Conservation (phyloP, 1,139 yeast genomes). For the Nakaseomyces delphensis region DNA sequence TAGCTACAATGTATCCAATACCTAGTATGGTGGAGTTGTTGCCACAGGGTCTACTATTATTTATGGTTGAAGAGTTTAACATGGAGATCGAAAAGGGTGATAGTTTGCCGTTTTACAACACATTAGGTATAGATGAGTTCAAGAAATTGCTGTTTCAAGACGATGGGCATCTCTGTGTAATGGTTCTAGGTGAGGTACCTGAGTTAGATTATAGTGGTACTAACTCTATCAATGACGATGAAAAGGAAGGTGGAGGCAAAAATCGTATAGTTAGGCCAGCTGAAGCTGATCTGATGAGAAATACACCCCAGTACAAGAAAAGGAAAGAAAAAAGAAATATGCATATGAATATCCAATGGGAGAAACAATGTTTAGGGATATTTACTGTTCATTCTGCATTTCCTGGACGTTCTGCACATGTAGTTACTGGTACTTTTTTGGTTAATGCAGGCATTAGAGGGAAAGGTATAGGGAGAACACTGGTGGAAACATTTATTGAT, state of each 20-base stretch:
- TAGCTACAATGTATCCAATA: slow-evolving; percentile 87
- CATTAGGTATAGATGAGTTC: slow-evolving; percentile 64
- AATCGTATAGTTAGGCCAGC: slow-evolving; percentile 7
- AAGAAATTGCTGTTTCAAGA: slow-evolving; percentile 73
- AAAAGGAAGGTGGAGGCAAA: slow-evolving; percentile 14
- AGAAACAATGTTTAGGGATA: slow-evolving; percentile 79
- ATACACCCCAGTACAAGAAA: slow-evolving; percentile 22
- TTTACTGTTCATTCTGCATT: slow-evolving; percentile 79
- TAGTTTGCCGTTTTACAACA: slow-evolving; percentile 75
- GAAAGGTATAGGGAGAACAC: slow-evolving; percentile 81
- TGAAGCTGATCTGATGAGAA: slow-evolving; percentile 24
- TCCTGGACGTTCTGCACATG: slow-evolving; percentile 87
- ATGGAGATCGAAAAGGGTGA: slow-evolving; percentile 88
- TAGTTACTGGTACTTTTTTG: slow-evolving; percentile 82
- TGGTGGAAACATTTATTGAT: slow-evolving; percentile 73
- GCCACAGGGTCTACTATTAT: slow-evolving; percentile 71
- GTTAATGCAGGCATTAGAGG: slow-evolving; percentile 91
- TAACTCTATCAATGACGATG: slow-evolving; percentile 6
- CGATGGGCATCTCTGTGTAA: slow-evolving; percentile 65
- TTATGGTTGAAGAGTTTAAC: slow-evolving; percentile 84
- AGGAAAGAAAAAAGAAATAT: slow-evolving; percentile 26
- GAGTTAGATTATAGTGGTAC: slow-evolving; percentile 39
- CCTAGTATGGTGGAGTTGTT: slow-evolving; percentile 45
- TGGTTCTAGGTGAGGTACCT: slow-evolving; percentile 72
- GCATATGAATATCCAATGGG: slow-evolving; percentile 57